Base-by-base conservation (phyloP, 371 early-diverging fungal species). In the Nematocida ironsii region DNA sequence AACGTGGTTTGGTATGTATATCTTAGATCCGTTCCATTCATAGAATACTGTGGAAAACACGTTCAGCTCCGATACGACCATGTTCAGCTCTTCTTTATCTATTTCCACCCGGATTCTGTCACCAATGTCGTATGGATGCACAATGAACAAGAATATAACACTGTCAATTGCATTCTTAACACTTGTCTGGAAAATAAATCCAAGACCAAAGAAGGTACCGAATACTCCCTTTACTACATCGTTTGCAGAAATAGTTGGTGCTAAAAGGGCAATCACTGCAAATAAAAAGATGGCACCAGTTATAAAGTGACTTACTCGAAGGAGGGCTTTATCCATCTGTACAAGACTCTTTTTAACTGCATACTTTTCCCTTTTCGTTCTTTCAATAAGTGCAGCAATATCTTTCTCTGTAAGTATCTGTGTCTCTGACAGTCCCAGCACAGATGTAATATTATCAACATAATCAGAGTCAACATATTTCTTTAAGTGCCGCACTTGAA, bases 91-190 rank as follows among this genome's bases (percentile, higher is more conserved):
- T 23, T 70, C 72, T 23, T 81, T 81, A 11, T 85, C 86, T 42
- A 88, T 57, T 40, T 82, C 72, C 20, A 88, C 73, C 61, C 83
- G 69, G 4, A 88, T 82, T 71, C 88, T 64, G 67, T 88, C 88
- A 25, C 88, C 88, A 39, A 88, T 84, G 62, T 87, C 88, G 73
- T 84, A 88, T 16, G 88, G 88, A 76, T 88, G 87, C 7, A 86
- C 86, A 45, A 84, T 72, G 84, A 88, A 87, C 33, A 88, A 57
- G 71, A 88, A 87, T 11, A 88, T 85, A 52, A 87, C 78, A 27
- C 83, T 80, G 67, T 85, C 72, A 27, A 88, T 83, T 40, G 85
- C 84, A 67, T 84, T 84, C 16, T 82, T 72, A n/a, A 75, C 72
- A 56, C 83, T 80, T 5, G 84, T 64, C 42, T 83, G 81, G 50